phyloP scores from a whole-genome alignment of 371 early-diverging fungal genomes.

The Mucor plumbeus region DNA sequence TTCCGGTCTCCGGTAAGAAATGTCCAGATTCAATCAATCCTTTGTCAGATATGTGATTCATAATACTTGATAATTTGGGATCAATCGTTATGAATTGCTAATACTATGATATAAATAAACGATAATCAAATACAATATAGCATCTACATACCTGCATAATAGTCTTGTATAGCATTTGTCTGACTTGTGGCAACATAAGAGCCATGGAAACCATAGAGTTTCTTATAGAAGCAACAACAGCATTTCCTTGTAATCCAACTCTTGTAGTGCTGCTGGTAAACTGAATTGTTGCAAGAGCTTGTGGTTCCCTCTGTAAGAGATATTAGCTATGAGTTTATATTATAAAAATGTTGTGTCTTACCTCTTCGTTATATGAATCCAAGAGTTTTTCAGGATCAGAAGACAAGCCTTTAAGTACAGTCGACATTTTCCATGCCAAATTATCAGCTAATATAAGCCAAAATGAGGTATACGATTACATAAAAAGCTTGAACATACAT shows the following conservation, averaged over 20 bases:
- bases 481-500: background rate
- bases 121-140: background rate
- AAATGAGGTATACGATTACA: background rate
- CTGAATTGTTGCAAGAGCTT: constrained; percentile 4
- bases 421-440: constrained; percentile 52
- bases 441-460: constrained; percentile 34
- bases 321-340: too few species aligned
- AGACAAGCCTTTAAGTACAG: constrained; percentile 32
- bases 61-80: constrained; percentile 3
- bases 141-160: constrained; percentile 22
- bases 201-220: too few species aligned
- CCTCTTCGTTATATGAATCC: constrained; percentile 43
- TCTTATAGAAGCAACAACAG: too few species aligned
- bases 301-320: constrained; percentile 21
- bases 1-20: constrained; percentile 19
- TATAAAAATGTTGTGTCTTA: constrained; percentile 3
- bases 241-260: too few species aligned
- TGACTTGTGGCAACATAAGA: too few species aligned
- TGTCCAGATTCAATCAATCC: constrained; percentile 18
- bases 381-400: constrained; percentile 36
- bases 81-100: constrained; percentile 10
- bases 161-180: background rate
- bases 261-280: too few species aligned
- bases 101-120: background rate
- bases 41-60: constrained; percentile 20